A percentile compares a stretch with the other conserved stretches of the same genome.
Evolutionary conservation across 305 asterid species (phyloP).

Genomic region (Lippia alba): DNA sequence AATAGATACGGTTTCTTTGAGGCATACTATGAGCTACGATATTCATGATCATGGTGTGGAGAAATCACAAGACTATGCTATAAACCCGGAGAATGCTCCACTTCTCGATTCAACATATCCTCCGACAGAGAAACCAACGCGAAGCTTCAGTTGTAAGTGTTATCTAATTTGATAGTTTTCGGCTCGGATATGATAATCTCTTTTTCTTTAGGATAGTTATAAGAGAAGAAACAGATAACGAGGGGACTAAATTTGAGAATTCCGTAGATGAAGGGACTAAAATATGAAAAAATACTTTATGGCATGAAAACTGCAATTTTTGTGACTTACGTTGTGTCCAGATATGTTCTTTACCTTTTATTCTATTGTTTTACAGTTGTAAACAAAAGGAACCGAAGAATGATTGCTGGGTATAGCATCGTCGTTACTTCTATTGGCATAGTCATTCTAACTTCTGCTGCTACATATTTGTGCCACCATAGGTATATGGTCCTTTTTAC

Average conservation of each 20-base stretch:
- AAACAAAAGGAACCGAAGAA: constrained; percentile 62
- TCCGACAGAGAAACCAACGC: constrained; percentile 49
- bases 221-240: too few relatives aligned
- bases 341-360: constrained; percentile 3
- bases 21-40: constrained; percentile 43
- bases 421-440: constrained; percentile 67
- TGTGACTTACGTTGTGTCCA: constrained; percentile 10
- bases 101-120: constrained; percentile 54
- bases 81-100: constrained; percentile 46
- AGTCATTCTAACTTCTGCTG: constrained; percentile 67
- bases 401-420: constrained; percentile 90
- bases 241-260: too few relatives aligned
- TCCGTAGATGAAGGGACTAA: too few relatives aligned
- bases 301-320: too few relatives aligned
- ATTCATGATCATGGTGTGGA: constrained; percentile 42
- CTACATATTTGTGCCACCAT: constrained; percentile 61
- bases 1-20: constrained; percentile 74
- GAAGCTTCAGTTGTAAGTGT: constrained; percentile 56
- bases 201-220: too few relatives aligned
- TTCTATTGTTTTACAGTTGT: constrained; percentile 48
- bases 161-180: constrained; percentile 17
- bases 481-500: constrained; percentile 49
- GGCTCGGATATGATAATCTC: too few relatives aligned
- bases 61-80: constrained; percentile 40
- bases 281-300: too few relatives aligned